A percentile compares a stretch with the other conserved stretches of the same genome.
Conservation (phyloP, 768 basidiomycete genomes). For the Fibroporia radiculosa region DNA sequence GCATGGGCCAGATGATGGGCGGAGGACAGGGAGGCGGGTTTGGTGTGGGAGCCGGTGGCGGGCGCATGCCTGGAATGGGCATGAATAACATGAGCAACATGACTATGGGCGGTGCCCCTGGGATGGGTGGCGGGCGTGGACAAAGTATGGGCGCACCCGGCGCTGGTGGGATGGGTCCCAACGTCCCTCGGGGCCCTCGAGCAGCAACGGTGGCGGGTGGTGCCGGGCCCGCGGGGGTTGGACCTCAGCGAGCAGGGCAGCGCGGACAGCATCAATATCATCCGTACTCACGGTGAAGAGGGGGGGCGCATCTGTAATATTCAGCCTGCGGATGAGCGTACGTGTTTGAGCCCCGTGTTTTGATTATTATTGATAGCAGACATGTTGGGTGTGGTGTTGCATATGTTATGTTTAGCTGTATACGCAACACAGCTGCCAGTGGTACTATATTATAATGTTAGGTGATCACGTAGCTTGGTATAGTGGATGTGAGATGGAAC, state of each 20-base stretch:
- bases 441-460: no score
- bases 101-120: constrained; percentile 26
- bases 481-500: no score
- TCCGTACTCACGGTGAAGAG: constrained; percentile 62
- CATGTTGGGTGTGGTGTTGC: no score
- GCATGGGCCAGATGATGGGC: constrained; percentile 41
- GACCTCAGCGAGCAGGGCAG: constrained; percentile 63
- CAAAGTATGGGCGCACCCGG: constrained; percentile 30
- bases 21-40: constrained; percentile 25
- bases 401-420: no score
- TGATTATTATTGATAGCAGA: no score
- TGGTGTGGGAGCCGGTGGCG: constrained; percentile 28
- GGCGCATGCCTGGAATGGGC: constrained; percentile 35
- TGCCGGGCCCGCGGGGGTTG: constrained; percentile 51
- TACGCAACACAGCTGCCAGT: no score
- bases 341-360: no score
- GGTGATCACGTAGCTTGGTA: no score
- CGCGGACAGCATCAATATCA: constrained; percentile 79
- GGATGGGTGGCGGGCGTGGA: constrained; percentile 24
- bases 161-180: constrained; percentile 10
- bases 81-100: constrained; percentile 32
- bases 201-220: constrained; percentile 55
- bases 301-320: background rate
- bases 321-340: background rate
- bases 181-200: constrained; percentile 34